Percentiles rank a stretch among this genome's conserved stretches.
phyloP scores from a whole-genome alignment of 768 basidiomycete species.

The Boletus reticulatus region DNA sequence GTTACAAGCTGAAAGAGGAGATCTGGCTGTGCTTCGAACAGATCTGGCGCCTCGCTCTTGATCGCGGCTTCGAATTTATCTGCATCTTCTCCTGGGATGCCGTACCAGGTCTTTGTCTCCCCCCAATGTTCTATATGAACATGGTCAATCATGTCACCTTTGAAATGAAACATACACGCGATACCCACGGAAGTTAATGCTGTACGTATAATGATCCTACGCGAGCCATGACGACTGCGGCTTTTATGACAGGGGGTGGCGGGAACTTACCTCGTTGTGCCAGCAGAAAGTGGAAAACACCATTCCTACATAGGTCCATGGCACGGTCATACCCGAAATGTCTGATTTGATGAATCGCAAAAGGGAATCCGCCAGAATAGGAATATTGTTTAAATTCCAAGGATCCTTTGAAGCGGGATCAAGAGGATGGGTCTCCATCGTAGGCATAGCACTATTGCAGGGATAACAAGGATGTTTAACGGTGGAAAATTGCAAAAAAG shows the following conservation, averaged over 20 bases:
- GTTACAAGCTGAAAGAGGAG: constrained; percentile 97
- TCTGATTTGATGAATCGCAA: constrained; percentile 97
- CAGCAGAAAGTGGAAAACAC: constrained; percentile 99
- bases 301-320: constrained; percentile 99
- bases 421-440: constrained; percentile 89
- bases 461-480: constrained; percentile 21
- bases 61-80: constrained; percentile 97
- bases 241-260: constrained; percentile 13
- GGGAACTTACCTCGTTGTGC: constrained; percentile 85
- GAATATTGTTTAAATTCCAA: constrained; percentile 98
- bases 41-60: constrained; percentile 90
- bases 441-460: constrained; percentile 81
- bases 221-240: constrained; percentile 22
- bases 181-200: constrained; percentile 84
- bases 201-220: constrained; percentile 97
- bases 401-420: constrained; percentile 85
- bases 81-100: constrained; percentile 92
- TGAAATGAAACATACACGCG: constrained; percentile 17
- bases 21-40: constrained; percentile 97
- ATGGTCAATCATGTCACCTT: constrained; percentile 25
- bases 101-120: constrained; percentile 99
- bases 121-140: constrained; percentile 88
- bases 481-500: constrained; percentile 23
- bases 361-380: constrained; percentile 88
- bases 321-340: constrained; percentile 99